Base-by-base conservation (phyloP, 768 basidiomycete species). In the Agrocybe pediades region DNA sequence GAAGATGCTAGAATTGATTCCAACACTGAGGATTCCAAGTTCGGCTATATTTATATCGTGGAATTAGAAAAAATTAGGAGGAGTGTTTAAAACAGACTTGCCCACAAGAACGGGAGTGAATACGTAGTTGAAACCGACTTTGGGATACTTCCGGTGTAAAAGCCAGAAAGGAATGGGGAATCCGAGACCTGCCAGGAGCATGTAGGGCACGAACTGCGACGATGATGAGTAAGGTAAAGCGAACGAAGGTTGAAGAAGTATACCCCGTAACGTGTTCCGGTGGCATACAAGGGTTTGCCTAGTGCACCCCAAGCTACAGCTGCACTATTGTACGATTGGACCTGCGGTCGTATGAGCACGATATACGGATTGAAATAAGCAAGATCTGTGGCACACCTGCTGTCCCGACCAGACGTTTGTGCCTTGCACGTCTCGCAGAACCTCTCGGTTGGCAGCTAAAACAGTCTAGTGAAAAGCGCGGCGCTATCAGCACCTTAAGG, bases 221-320 rank as follows among this genome's bases (percentile, higher is more conserved):
- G 5, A 13, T 8, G 57, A 9, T 27, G 6, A 56, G 57, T n/a
- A 62, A 61, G 42, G 56, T 57, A 50, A 51, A 57, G 46, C 59
- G 58, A 15, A 58, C 25, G 49, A 45, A 41, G 58, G 9, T 2
- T 9, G 25, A 9, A 16, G 19, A 21, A 3, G 56, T 60, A 63
- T 57, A 76, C 76, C 49, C 73, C 74, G 60, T 81, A 82, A 8
- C 71, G 70, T 1, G 72, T 71, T 16, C 74, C 75, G 1, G 74
- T 71, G 4, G 72, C 72, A 54, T 75, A 81, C 2, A 80, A 63
- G 29, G 73, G 71, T 55, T 77, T 76, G 6, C 75, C 78, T 24
- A 83, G 76, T 0, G 78, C 82, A 29, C 82, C 81, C 80, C 81
- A 84, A 0, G 81, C 72, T 40, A 83, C 73, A 9, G 81, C 82